These are phyloP conservation scores for Cryptococcus sp. DNA, from an alignment of 1,284 basidiomycete genomes.

Conservation along the genomic window DNA sequence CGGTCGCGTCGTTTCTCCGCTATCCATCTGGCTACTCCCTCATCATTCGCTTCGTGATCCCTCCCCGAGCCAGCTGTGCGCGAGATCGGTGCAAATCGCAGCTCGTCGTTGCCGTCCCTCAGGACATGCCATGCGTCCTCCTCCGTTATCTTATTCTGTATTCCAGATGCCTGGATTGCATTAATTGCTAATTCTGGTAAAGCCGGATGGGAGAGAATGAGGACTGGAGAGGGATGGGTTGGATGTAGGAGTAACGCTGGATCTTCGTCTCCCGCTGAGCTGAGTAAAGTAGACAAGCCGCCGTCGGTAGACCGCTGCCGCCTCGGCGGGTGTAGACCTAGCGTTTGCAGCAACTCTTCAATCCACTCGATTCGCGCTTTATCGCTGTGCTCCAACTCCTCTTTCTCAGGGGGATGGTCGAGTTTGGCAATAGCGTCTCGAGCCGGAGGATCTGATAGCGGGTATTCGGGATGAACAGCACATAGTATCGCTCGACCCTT, in stretches of 20 bases:
- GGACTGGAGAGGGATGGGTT: constrained; percentile 51
- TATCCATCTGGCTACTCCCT: constrained; percentile 49
- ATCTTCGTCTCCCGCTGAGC: constrained; percentile 36
- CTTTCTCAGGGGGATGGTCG: constrained; percentile 26
- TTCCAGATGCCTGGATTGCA: constrained; percentile 19
- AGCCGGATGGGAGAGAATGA: constrained; percentile 47
- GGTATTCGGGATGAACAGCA: constrained; percentile 67
- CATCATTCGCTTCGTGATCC: constrained; percentile 3
- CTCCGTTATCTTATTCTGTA: constrained; percentile 30
- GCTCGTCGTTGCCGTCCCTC: constrained; percentile 68
- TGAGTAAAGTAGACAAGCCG: background rate
- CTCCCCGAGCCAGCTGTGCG: constrained; percentile 12
- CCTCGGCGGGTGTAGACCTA: constrained; percentile 43
- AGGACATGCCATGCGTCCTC: constrained; percentile 48
- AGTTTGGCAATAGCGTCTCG: constrained; percentile 50
- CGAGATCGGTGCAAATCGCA: constrained; percentile 61
- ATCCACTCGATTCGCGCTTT: constrained; percentile 52
- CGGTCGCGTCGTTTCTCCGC: constrained; percentile 40
- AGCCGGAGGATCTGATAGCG: constrained; percentile 57
- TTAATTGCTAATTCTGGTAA: constrained; percentile 28
- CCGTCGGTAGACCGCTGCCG: background rate
- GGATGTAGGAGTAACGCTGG: constrained; percentile 45
- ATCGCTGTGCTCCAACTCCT: constrained; percentile 40
- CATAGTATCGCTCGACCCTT: constrained; percentile 64
- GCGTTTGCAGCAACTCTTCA: constrained; percentile 27